A percentile compares a stretch with the other conserved stretches of the same genome.
These are phyloP conservation scores for Plasmodium gonderi DNA, from an alignment of 169 alveolate genomes.

Conservation along the genomic window DNA sequence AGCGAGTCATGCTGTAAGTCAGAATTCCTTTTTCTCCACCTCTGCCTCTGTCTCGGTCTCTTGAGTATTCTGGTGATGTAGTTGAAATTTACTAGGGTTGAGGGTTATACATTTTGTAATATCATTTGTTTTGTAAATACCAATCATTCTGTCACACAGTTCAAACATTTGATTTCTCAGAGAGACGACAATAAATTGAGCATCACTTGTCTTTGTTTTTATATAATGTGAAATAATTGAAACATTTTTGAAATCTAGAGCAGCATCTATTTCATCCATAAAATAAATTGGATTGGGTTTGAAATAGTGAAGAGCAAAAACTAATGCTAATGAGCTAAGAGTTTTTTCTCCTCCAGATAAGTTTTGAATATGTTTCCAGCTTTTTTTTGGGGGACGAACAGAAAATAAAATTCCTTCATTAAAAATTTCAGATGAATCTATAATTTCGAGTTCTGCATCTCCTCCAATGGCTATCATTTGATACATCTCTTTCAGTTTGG, in stretches of 20 bases:
- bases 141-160: constrained; percentile 93
- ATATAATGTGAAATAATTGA: constrained; percentile 92
- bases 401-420: constrained; percentile 97
- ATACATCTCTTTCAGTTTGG: constrained; percentile 91
- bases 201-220: constrained; percentile 93
- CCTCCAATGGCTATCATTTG: constrained; percentile 95
- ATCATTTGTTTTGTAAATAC: constrained; percentile 94
- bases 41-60: neutral
- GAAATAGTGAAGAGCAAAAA: constrained; percentile 98
- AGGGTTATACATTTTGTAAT: constrained; percentile 87
- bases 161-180: constrained; percentile 97
- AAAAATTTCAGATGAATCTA: constrained; percentile 97
- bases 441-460: constrained; percentile 98
- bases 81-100: constrained; percentile 25
- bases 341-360: constrained; percentile 99
- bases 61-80: neutral
- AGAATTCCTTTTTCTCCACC: neutral
- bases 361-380: constrained; percentile 97
- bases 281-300: constrained; percentile 98
- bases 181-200: constrained; percentile 98
- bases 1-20: neutral
- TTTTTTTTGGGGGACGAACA: constrained; percentile 97
- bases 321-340: constrained; percentile 95
- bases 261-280: constrained; percentile 99
- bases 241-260: constrained; percentile 98